Percentiles rank a stretch among this genome's conserved stretches.
Evolutionary conservation across 2,329 filamentous ascomycete genomes (phyloP).

Genomic region (Rutstroemia sp.): DNA sequence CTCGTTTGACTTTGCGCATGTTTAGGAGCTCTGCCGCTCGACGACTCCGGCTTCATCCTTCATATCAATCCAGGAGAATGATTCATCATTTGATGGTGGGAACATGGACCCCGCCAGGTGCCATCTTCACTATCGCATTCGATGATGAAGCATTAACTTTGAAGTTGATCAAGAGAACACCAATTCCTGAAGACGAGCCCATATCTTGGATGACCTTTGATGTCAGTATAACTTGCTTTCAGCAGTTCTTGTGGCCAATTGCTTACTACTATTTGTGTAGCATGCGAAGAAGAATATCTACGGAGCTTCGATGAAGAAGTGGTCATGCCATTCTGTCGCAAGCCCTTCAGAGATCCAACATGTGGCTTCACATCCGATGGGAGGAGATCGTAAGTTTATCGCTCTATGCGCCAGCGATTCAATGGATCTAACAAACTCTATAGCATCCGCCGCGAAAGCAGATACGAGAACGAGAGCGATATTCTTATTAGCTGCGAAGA

Average conservation of each 20-base stretch:
- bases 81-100: slow-evolving; percentile 88
- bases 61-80: slow-evolving; percentile 43
- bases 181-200: slow-evolving; percentile 74
- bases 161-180: slow-evolving; percentile 69
- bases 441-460: slow-evolving; percentile 55
- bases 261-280: slow-evolving; percentile 33
- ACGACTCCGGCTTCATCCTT: neutral
- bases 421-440: slow-evolving; percentile 1
- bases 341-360: slow-evolving; percentile 71
- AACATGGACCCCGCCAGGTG: slow-evolving; percentile 83
- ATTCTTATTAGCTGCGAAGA: slow-evolving; percentile 73
- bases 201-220: slow-evolving; percentile 94
- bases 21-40: neutral
- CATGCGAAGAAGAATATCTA: slow-evolving; percentile 80
- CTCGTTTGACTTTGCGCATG: neutral
- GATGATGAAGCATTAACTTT: slow-evolving; percentile 73
- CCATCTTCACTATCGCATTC: slow-evolving; percentile 84
- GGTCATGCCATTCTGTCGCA: slow-evolving; percentile 73
- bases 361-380: slow-evolving; percentile 66
- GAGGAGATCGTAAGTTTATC: slow-evolving; percentile 57
- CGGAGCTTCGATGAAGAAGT: slow-evolving; percentile 89
- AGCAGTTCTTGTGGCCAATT: slow-evolving; percentile 11
- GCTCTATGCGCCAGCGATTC: neutral
- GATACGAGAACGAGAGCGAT: slow-evolving; percentile 82
- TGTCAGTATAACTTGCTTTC: slow-evolving; percentile 41